Percentiles rank a stretch among this genome's conserved stretches.
phyloP scores from a whole-genome alignment of 2,329 filamentous ascomycete species.

The Sclerotinia spermophila region DNA sequence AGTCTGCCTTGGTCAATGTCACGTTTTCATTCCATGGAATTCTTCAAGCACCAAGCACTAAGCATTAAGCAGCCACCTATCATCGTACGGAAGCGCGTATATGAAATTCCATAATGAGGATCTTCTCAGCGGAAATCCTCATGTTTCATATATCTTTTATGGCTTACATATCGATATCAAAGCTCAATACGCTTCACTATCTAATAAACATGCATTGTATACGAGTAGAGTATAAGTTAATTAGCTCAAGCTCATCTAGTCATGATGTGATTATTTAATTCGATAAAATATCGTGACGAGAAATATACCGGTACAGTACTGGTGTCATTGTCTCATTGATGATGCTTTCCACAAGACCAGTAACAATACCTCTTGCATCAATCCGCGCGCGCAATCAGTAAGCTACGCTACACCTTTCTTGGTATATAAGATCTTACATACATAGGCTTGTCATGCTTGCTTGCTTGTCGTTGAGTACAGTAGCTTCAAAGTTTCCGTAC shows the following conservation, averaged over 20 bases:
- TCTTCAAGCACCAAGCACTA: neutral
- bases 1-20: neutral
- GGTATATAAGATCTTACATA: no score
- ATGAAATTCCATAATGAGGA: neutral
- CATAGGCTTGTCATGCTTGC: no score
- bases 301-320: neutral
- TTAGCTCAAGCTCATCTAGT: no score
- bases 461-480: neutral
- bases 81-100: conserved; percentile 8
- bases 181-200: neutral
- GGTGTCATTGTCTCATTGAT: neutral
- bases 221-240: neutral
- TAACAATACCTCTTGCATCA: neutral
- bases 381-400: neutral
- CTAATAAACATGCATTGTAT: no score
- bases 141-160: neutral
- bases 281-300: neutral
- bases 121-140: neutral
- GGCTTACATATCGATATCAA: neutral
- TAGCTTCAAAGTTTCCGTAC: neutral
- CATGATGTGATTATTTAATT: no score
- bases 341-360: neutral
- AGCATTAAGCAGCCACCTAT: neutral
- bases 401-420: neutral
- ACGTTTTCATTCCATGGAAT: neutral